Conservation (phyloP, 2,329 filamentous ascomycete genomes). For the Colletotrichum abscissum region DNA sequence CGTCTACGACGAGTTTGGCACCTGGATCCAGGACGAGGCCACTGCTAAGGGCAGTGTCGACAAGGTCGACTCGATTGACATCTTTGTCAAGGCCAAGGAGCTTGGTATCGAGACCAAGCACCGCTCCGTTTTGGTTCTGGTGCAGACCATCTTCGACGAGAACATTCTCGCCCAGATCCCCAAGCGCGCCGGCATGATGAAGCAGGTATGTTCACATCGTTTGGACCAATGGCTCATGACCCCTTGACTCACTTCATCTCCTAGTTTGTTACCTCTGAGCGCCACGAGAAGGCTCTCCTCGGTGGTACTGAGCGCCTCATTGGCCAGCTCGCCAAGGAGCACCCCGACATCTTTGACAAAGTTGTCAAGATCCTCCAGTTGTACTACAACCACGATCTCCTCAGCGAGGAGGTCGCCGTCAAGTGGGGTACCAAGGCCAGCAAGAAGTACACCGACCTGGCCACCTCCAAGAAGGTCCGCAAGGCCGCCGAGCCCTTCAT, state of each 20-base stretch:
- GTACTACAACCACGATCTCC: constrained; percentile 90
- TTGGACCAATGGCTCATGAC: neutral
- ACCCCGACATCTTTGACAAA: constrained; percentile 79
- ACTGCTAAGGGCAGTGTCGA: constrained; percentile 78
- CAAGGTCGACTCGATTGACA: constrained; percentile 87
- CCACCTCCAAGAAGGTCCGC: constrained; percentile 39
- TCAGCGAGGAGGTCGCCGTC: constrained; percentile 88
- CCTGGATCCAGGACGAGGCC: constrained; percentile 86
- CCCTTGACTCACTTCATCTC: constrained; percentile 42
- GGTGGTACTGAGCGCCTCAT: constrained; percentile 96
- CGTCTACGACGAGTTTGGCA: constrained; percentile 89
- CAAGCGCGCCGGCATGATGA: constrained; percentile 85
- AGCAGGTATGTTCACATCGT: constrained; percentile 71
- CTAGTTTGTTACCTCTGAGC: constrained; percentile 86
- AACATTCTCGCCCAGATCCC: constrained; percentile 90
- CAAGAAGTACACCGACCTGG: constrained; percentile 83
- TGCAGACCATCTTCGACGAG: constrained; percentile 93
- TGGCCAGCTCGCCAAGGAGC: constrained; percentile 75
- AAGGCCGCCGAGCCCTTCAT: constrained; percentile 95
- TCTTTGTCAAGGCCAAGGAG: constrained; percentile 97
- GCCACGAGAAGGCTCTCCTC: constrained; percentile 94
- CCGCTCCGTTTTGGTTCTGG: constrained; percentile 90
- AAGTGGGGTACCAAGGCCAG: constrained; percentile 95
- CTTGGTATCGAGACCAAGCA: constrained; percentile 95
- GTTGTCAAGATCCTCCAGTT: constrained; percentile 89